These are phyloP conservation scores for Backusella tuberculispora DNA, from an alignment of 192 early-diverging fungal genomes.

Conservation along the genomic window DNA sequence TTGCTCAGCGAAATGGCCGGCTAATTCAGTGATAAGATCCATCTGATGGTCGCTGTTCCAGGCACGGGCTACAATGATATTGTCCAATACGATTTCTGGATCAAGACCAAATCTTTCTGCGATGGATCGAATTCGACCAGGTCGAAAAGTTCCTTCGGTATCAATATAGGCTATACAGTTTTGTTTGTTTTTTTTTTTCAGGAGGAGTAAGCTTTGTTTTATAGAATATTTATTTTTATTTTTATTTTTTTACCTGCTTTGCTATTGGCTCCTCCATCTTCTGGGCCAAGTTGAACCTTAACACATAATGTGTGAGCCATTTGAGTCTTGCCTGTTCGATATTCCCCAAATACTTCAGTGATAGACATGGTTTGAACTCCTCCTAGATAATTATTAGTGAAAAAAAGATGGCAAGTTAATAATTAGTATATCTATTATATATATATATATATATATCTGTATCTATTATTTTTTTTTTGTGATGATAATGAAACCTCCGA, in stretches of 20 bases:
- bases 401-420: neutral
- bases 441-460: no score
- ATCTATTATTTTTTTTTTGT: neutral
- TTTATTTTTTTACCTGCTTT: slow-evolving; percentile 53
- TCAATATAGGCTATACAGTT: slow-evolving; percentile 41
- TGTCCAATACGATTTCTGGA: slow-evolving; percentile 68
- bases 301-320: slow-evolving; percentile 82
- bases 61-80: slow-evolving; percentile 79
- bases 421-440: neutral
- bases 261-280: slow-evolving; percentile 77
- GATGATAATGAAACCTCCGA: slow-evolving; percentile 56
- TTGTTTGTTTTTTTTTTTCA: neutral
- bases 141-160: slow-evolving; percentile 79
- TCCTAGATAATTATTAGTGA: slow-evolving; percentile 39
- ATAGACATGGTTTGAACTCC: slow-evolving; percentile 83
- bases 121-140: slow-evolving; percentile 76
- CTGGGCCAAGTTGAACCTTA: slow-evolving; percentile 67
- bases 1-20: slow-evolving; percentile 73
- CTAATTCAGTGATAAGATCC: slow-evolving; percentile 75
- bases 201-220: neutral
- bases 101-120: slow-evolving; percentile 72
- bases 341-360: slow-evolving; percentile 89
- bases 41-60: slow-evolving; percentile 87
- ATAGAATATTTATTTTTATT: neutral
- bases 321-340: slow-evolving; percentile 87